Evolutionary conservation across 1,284 basidiomycete species (phyloP).

Genomic region (Apiotrichum veenhuisii): DNA sequence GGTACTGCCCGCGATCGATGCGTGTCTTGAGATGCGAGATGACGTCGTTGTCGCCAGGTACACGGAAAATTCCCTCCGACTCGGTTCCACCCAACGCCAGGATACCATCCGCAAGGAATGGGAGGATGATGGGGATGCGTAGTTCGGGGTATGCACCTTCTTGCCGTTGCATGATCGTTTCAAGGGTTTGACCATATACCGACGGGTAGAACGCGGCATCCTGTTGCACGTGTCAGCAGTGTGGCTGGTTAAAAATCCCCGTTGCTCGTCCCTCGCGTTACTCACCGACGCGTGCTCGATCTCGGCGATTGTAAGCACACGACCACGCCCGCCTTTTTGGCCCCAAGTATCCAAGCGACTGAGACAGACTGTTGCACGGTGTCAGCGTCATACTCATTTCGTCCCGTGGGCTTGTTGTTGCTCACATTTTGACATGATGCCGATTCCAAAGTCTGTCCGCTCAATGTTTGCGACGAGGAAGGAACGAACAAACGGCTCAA

Average conservation of each 20-base stretch:
- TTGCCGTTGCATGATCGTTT: conserved; percentile 75
- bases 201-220: conserved; percentile 90
- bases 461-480: conserved; percentile 68
- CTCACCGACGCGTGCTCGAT: conserved; percentile 80
- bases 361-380: conserved; percentile 58
- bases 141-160: conserved; percentile 74
- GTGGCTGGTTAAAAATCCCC: not conserved
- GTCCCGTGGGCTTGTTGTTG: too few species aligned
- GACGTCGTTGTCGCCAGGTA: conserved; percentile 79
- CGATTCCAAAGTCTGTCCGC: conserved; percentile 64
- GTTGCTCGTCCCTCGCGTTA: conserved; percentile 11
- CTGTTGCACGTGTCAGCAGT: conserved; percentile 41
- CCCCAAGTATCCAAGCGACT: conserved; percentile 66
- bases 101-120: conserved; percentile 85
- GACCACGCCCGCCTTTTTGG: conserved; percentile 75
- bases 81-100: conserved; percentile 77
- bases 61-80: conserved; percentile 83
- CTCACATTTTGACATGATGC: conserved; percentile 75
- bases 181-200: conserved; percentile 83
- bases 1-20: conserved; percentile 86
- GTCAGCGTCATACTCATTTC: not conserved
- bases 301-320: conserved; percentile 70
- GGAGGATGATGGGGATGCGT: conserved; percentile 82
- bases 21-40: conserved; percentile 79
- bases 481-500: conserved; percentile 70